Evolutionary conservation across 176 grass and related monocot species (phyloP), one percentile per base, ranked within the genome.

Genomic region (sorghum (Sorghum bicolor)): DNA sequence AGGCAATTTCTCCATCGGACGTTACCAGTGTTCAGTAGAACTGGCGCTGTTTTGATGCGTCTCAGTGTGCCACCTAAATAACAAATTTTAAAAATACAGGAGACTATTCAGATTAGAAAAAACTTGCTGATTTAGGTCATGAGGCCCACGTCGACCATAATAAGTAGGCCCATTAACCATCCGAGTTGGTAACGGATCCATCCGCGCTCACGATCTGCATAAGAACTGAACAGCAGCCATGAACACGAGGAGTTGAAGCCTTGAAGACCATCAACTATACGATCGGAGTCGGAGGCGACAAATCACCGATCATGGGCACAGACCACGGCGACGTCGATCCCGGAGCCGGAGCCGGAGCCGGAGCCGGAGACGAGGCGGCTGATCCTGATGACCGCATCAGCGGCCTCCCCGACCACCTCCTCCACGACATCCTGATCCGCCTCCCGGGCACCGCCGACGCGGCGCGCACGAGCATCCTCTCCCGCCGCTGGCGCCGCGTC

Each of bases 401-500:
- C 81, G 6, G 4, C 55, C 81, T 83, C 53, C 20, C 37, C 26
- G 70, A 74, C 70, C 9, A 84, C 15, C 48, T 82, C 52, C 80
- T 82, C 25, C 67, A 64, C 19, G 2, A 10, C 55, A 47, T 83
- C 81, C 80, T 83, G 50, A 3, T 10, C 37, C 26, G 5, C 12
- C 53, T 83, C 1, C 38, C 1, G 5, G 22, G 26, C 69, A 61
- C 80, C 16, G 12, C 19, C 26, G 24, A 40, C 17, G 55, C 39
- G 5, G 55, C 55, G 57, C 55, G 70, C 19, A 83, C 81, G 1
- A 74, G 81, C 81, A 3, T 48, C 70, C 81, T 83, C 37, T 83
- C 81, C 28, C 38, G 70, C 8, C 81, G 69, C 19, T 74, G 81
- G 81, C 53, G 69, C 39, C 70, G 7, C 39, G 39, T 83, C 70